A percentile compares a stretch with the other conserved stretches of the same genome.
Conservation (phyloP, 2,329 filamentous ascomycete species). For the Scorias spongiosa region DNA sequence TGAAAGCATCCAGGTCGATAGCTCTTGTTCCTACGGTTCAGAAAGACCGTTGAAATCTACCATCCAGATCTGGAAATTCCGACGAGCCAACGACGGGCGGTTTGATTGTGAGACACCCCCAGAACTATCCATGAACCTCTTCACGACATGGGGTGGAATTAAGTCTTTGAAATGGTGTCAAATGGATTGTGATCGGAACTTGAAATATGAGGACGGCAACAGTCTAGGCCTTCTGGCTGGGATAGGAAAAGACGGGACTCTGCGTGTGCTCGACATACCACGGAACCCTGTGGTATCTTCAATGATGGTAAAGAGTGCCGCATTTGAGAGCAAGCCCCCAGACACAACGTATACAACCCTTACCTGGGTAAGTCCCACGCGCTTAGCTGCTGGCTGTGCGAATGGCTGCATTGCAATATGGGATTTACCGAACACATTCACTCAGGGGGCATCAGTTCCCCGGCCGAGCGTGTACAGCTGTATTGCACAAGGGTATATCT, state of each 20-base stretch:
- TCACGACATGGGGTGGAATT: constrained; percentile 41
- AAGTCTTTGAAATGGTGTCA: constrained; percentile 43
- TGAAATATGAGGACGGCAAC: constrained; percentile 15
- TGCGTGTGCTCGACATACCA: constrained; percentile 39
- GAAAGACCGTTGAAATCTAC: constrained; percentile 33
- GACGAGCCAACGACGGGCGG: constrained; percentile 21
- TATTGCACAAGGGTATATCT: constrained; percentile 33
- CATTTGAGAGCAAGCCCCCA: constrained; percentile 36
- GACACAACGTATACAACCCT: constrained; percentile 40
- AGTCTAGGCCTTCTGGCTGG: constrained; percentile 39
- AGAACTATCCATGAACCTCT: constrained; percentile 35
- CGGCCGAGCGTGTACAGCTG: constrained; percentile 29
- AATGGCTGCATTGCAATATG: constrained; percentile 43
- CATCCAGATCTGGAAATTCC: constrained; percentile 46
- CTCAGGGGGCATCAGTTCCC: constrained; percentile 20
- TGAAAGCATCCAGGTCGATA: constrained; percentile 18
- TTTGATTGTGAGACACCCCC: constrained; percentile 32
- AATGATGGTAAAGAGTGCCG: constrained; percentile 27
- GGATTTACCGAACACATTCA: constrained; percentile 25
- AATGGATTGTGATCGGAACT: constrained; percentile 21
- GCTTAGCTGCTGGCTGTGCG: constrained; percentile 40
- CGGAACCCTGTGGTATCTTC: constrained; percentile 7
- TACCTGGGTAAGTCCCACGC: constrained; percentile 40
- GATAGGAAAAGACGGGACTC: constrained; percentile 42
- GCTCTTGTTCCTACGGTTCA: constrained; percentile 26